Conservation (phyloP, 805 yeast genomes). For the Isabelozyma rhagii region DNA sequence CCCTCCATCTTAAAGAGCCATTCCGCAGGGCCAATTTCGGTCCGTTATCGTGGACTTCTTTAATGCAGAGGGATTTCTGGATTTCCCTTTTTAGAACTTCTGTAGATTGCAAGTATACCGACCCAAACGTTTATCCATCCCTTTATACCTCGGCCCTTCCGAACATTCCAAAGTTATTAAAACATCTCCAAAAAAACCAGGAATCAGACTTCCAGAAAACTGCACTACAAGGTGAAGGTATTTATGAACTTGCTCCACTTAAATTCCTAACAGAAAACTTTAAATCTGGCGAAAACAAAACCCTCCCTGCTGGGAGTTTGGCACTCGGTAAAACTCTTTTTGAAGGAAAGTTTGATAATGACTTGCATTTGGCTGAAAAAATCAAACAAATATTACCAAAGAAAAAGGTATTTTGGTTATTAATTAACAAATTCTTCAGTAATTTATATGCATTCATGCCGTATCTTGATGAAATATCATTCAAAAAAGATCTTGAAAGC, state of each 20-base stretch:
- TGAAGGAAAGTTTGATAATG: slow-evolving; percentile 7
- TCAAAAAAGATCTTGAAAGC: slow-evolving; percentile 13
- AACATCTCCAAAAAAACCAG: background rate
- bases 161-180: background rate
- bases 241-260: background rate
- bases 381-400: slow-evolving; percentile 19
- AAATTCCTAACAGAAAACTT: background rate
- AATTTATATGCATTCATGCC: slow-evolving; percentile 26
- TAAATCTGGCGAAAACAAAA: background rate
- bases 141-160: background rate
- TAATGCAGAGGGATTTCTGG: slow-evolving; percentile 42
- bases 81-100: slow-evolving; percentile 2
- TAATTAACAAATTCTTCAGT: slow-evolving; percentile 22
- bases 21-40: slow-evolving; percentile 44
- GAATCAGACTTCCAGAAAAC: background rate
- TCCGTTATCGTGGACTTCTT: slow-evolving; percentile 43
- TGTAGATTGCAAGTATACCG: background rate
- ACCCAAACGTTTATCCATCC: background rate
- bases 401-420: slow-evolving; percentile 20
- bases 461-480: slow-evolving; percentile 22
- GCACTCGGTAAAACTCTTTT: slow-evolving; percentile 3
- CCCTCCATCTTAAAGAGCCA: slow-evolving; percentile 35
- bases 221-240: background rate
- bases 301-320: slow-evolving; percentile 1
- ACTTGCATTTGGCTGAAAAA: slow-evolving; percentile 14